Conservation (phyloP, 129 eudicot species). For the Escallonia herrerae region DNA sequence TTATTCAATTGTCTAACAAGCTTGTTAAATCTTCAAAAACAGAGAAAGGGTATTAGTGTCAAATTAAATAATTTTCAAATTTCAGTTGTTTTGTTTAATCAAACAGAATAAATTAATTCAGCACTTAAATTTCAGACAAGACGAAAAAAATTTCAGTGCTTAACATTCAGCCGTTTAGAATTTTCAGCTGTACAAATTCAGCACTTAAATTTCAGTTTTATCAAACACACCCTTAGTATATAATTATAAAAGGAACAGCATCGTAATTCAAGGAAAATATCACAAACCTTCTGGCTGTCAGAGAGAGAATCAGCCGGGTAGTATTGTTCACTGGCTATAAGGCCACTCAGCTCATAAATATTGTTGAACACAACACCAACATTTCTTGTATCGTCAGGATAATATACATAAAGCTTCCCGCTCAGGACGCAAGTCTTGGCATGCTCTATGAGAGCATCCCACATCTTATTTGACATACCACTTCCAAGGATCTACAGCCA, state of each 20-base stretch:
- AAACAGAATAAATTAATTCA: too few relatives aligned
- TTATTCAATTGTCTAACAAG: too few relatives aligned
- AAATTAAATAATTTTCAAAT: too few relatives aligned
- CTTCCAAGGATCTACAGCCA: slow-evolving; percentile 71
- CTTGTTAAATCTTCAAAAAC: too few relatives aligned
- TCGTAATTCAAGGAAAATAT: not conserved
- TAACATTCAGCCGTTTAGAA: too few relatives aligned
- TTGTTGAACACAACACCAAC: slow-evolving; percentile 79
- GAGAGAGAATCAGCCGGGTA: slow-evolving; percentile 66
- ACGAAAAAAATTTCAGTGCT: too few relatives aligned
- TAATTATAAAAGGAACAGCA: not conserved
- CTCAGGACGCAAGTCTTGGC: slow-evolving; percentile 80
- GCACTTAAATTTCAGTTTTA: too few relatives aligned
- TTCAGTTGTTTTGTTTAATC: too few relatives aligned
- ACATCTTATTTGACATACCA: slow-evolving; percentile 97
- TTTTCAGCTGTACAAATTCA: too few relatives aligned
- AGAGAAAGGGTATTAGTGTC: too few relatives aligned
- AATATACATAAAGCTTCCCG: slow-evolving; percentile 76
- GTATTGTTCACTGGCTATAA: slow-evolving; percentile 66
- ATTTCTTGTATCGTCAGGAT: slow-evolving; percentile 59
- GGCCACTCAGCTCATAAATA: slow-evolving; percentile 80
- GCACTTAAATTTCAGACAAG: too few relatives aligned
- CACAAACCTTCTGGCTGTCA: slow-evolving; percentile 69
- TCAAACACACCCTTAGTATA: too few relatives aligned
- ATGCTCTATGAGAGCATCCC: slow-evolving; percentile 88